A percentile compares a stretch with the other conserved stretches of the same genome.
Conservation (phyloP, 2,329 filamentous ascomycete genomes). For the Alternaria arbusti region DNA sequence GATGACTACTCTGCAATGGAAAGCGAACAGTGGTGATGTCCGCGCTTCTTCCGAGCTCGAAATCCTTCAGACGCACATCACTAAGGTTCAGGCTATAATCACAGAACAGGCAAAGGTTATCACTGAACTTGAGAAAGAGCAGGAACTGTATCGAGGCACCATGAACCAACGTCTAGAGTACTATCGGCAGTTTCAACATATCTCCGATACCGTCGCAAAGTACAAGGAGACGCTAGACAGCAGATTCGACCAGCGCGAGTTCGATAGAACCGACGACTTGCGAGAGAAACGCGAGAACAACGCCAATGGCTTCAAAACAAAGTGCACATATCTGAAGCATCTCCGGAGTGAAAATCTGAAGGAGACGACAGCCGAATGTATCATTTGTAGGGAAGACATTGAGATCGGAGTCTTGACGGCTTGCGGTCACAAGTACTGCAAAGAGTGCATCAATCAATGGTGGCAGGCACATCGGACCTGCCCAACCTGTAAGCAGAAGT, state of each 20-base stretch:
- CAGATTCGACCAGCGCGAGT: constrained; percentile 60
- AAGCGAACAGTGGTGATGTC: constrained; percentile 60
- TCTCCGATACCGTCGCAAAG: constrained; percentile 86
- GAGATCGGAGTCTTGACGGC: constrained; percentile 81
- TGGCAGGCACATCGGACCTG: constrained; percentile 76
- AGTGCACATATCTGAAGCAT: constrained; percentile 75
- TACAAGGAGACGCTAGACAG: constrained; percentile 70
- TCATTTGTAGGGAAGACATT: constrained; percentile 83
- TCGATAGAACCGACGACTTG: constrained; percentile 48
- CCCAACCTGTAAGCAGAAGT: constrained; percentile 78
- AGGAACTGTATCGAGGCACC: constrained; percentile 74
- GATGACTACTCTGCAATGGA: constrained; percentile 64
- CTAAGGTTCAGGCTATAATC: constrained; percentile 61
- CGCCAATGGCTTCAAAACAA: constrained; percentile 70
- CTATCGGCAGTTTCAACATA: constrained; percentile 85
- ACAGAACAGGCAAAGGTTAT: constrained; percentile 60
- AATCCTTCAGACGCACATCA: constrained; percentile 70
- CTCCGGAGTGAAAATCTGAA: constrained; percentile 67
- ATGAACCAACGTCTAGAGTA: constrained; percentile 90
- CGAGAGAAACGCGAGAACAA: constrained; percentile 63
- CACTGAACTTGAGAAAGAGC: constrained; percentile 67
- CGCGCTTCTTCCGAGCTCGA: constrained; percentile 68
- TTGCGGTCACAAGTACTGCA: constrained; percentile 88
- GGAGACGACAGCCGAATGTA: constrained; percentile 68
- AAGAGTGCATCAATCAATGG: constrained; percentile 84